These are phyloP conservation scores for Blastobotrys apis DNA, from an alignment of 1,139 yeast species.

Conservation along the genomic window DNA sequence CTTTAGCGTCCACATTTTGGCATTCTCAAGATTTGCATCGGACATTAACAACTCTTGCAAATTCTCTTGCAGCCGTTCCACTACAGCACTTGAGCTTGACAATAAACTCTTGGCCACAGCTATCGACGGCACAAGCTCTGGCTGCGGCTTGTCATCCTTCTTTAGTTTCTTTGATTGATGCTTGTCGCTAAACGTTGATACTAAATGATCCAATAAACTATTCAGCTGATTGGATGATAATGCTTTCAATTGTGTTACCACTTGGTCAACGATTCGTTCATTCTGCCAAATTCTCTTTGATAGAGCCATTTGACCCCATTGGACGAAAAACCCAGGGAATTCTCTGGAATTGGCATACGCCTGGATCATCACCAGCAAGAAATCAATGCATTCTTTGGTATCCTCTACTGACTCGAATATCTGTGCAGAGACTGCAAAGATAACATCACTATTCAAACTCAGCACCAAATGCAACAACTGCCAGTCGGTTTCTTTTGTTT, in stretches of 20 bases:
- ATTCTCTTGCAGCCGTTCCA: constrained; percentile 9
- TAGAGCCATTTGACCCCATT: constrained; percentile 41
- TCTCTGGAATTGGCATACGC: constrained; percentile 48
- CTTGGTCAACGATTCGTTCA: constrained; percentile 15
- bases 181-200: neutral
- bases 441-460: constrained; percentile 13
- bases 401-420: constrained; percentile 7
- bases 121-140: constrained; percentile 2
- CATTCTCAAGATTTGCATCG: constrained; percentile 3
- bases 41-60: constrained; percentile 2
- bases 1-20: constrained; percentile 14
- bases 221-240: constrained; percentile 23
- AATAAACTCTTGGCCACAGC: constrained; percentile 10
- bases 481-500: constrained; percentile 7
- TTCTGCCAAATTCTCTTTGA: constrained; percentile 19
- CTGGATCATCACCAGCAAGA: constrained; percentile 36
- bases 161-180: constrained; percentile 7
- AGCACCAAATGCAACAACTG: constrained; percentile 6
- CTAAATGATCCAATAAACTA: constrained; percentile 14
- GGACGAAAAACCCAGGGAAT: constrained; percentile 44
- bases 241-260: constrained; percentile 17
- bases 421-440: constrained; percentile 9
- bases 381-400: constrained; percentile 8
- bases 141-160: neutral
- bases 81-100: neutral